phyloP scores from a whole-genome alignment of 1,284 basidiomycete species.

The Cutaneotrichosporon cyanovorans region DNA sequence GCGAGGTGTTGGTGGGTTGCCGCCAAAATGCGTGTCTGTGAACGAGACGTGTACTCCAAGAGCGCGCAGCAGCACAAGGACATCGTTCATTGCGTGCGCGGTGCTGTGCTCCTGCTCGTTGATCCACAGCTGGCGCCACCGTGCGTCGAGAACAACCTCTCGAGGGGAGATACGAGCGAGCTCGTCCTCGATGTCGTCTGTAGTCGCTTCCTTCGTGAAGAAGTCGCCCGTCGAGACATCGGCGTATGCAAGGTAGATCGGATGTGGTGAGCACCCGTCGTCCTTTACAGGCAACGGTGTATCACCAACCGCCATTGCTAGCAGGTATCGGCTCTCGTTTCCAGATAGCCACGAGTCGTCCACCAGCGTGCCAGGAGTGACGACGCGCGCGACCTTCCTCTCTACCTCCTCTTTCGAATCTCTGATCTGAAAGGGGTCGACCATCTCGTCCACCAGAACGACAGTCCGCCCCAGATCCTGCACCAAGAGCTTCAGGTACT shows the following conservation, averaged over 20 bases:
- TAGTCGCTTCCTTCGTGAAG: constrained; percentile 60
- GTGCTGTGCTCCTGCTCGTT: not conserved
- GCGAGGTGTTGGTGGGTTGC: not conserved
- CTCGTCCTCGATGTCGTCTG: constrained; percentile 65
- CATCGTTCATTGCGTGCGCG: not conserved
- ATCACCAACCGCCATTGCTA: constrained; percentile 54
- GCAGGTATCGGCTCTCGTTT: constrained; percentile 78
- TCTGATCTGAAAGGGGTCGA: constrained; percentile 7
- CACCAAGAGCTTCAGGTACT: constrained; percentile 75
- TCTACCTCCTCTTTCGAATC: constrained; percentile 15
- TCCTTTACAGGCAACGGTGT: not conserved
- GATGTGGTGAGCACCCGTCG: not conserved
- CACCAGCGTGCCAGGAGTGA: constrained; percentile 86
- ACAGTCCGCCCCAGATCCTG: constrained; percentile 74
- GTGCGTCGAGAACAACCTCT: constrained; percentile 65
- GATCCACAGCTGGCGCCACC: constrained; percentile 42
- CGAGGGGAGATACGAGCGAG: constrained; percentile 71
- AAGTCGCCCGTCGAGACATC: constrained; percentile 94
- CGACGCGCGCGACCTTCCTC: constrained; percentile 70
- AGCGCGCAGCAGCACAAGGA: constrained; percentile 22
- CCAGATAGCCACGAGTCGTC: constrained; percentile 79
- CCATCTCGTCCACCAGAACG: constrained; percentile 86
- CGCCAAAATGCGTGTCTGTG: not conserved
- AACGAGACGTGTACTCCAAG: constrained; percentile 38
- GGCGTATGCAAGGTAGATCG: constrained; percentile 64